Base-by-base conservation (phyloP, 1,284 basidiomycete species). In the Cutaneotrichosporon mucoides region DNA sequence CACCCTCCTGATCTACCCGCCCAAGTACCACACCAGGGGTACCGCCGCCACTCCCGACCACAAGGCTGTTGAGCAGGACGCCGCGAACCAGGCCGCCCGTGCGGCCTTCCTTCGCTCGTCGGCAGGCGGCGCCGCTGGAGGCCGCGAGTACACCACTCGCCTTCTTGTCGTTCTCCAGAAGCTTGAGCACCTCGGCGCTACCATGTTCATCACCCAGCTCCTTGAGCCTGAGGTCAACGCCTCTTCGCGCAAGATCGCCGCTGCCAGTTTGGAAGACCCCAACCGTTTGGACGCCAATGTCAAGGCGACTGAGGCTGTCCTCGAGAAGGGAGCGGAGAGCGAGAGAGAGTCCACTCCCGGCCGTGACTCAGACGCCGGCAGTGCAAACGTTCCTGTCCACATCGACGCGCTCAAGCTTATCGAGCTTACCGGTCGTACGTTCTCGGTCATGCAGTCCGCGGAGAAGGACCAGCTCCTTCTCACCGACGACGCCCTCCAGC, bases 91-190 rank as follows among this genome's bases (percentile, higher is more conserved):
- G 68, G 69, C 7, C 61, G 70, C 62, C 1, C 56, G 52, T 6
- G 46, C 45, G 5, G 60, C 55, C 1, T 59, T 60, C 43, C 49
- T 60, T 37, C 49, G 46, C 10, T 44, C 57, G 8, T 37, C 55
- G 1, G 37, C 55, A 9, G 65, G 63, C 38, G 70, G 67, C 13
- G 66, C 68, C 15, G 60, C 58, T 2, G 72, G 73, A 15, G 77
- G 68, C 6, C 65, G 75, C 35, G 72, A 71, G 44, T 55, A 66
- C 24, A 76, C 73, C 6, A 62, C 66, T 13, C 65, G 68, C 37
- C 87, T 95, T 70, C 84, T 89, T 0, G 85, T 97, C 62, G 87
- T 98, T 13, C 83, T 99, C n/a, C 91, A 93, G 75, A 88, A 87
- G 74, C 82, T 96, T 61, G 91, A 94, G 66, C 90, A 97, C 72